Evolutionary conservation across 2,329 filamentous ascomycete species (phyloP), one percentile per base, ranked within the genome.

Genomic region (Cordyceps farinosa): DNA sequence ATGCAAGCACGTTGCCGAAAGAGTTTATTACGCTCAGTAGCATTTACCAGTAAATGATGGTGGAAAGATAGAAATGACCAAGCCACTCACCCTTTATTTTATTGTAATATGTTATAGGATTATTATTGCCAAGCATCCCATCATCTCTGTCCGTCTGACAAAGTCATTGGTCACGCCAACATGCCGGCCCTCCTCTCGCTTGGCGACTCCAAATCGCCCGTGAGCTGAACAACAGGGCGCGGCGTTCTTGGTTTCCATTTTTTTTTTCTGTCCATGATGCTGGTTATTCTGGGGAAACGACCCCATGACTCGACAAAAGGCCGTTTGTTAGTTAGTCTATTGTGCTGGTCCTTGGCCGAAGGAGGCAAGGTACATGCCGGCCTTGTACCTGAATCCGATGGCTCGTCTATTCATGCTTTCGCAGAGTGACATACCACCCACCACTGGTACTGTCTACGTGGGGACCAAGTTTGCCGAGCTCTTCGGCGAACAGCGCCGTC

Each of bases 401-500:
- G 1, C 6, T 40, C 22, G 8, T 15, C 36, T 29, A 54, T 32
- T 53, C n/a, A 10, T 54, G 50, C 13, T 54, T 53, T 15, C 29
- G 34, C 6, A 58, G 13, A 27, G 53, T 51, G 44, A 52, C 61
- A 58, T 63, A 52, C 53, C 53, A 58, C 3, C 10, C 61, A 30
- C 53, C 61, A 44, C 45, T 63, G 29, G 34, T 45, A 11, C 22
- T 27, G 36, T 63, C 53, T 7, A 57, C 15, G 36, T 51, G 47
- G 27, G 53, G 45, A 30, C 36, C 44, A 36, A 63, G 54, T 36
- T 52, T 51, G 36, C 22, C 36, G 13, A 58, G n/a, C 40, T 58
- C 36, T 13, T 63, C 53, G n/a, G 53, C 61, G 15, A 63, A 58
- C 11, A 57, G n/a, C 11, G 42, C 34, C 29, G 44, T 50, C 45